Base-by-base conservation (phyloP, 495 filamentous ascomycete genomes). In the Acidomyces sp. region DNA sequence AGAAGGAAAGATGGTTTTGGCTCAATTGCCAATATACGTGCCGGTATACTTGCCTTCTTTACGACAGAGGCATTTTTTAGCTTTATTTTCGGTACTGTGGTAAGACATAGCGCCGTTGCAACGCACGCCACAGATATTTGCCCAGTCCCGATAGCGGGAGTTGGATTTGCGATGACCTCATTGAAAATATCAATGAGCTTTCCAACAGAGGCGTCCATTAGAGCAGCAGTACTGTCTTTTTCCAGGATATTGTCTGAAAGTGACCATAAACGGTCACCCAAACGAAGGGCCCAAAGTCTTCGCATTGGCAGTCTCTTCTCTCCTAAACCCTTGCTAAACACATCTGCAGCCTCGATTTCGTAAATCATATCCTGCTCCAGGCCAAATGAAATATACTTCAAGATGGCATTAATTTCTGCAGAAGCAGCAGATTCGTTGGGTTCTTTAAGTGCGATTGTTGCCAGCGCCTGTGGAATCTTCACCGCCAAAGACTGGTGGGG, bases 1-100 rank as follows among this genome's bases (percentile, higher is more conserved):
- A 96, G 67, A 5, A 95, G 64, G 56, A 88, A 88, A 0, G 85
- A 88, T 7, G 80, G 75, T 54, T 88, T 94, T 0, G 82, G 74
- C 9, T 72, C 70, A 12, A 72, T 57, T 0, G 63, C 63, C 36
- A 93, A 65, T 28, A 74, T 70, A 42, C 79, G 72, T 28, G 76
- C 69, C 13, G 67, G 52, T 15, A 84, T 66, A 6, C 74, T 61
- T 1, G 66, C 59, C 52, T 78, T 82, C 44, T 74, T 77, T 3
- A 77, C 49, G 12, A 65, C 46, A 7, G 68, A 63, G 4, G 62
- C 17, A 27, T 62, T 55, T 37, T 70, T 57, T 10, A 50, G 53
- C 20, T 67, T 62, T 3, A 69, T 55, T 17, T 59, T 51, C 1
- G 64, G 51, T 11, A 81, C 46, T 25, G 66, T 68, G 4, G 47